Evolutionary conservation across 176 grass and related monocot species (phyloP), one percentile per base, ranked within the genome.

Genomic region (Secale cereale): DNA sequence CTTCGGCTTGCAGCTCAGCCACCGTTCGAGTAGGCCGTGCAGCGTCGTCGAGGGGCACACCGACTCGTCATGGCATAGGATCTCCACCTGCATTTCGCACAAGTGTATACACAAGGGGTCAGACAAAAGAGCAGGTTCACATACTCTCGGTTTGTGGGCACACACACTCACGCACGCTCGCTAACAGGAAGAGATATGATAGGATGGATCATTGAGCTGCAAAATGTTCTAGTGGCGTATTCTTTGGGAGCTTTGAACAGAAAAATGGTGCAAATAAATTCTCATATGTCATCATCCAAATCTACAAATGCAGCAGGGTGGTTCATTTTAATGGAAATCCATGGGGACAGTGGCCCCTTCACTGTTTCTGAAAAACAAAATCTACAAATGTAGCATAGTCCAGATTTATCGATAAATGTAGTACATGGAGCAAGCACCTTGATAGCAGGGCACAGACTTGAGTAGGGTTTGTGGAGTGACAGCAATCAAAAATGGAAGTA

Each of bases 31-130:
- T 35, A 99, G 88, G 31, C 69, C 78, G 0, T 78, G 86, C 48
- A 99, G 68, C 22, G 86, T 89, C 16, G 87, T 96, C 20, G 88
- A 74, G 3, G 94, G 88, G 86, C 71, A 81, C 82, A 99, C 68
- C 9, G 82, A 59, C 68, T 89, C 77, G 5, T 87, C 92, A n/a
- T 80, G 76, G 82, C 88, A 97, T 66, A 78, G 74, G 76, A 99
- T 86, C 79, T 92, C 91, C 54, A 99, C 88, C 97, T 99, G 81
- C 66, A 35, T 2, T 36, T 65, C 41, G 8, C 14, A 13, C 7
- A 29, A 48, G 71, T n/a, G 17, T 57, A 57, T 57, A 57, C 19
- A 22, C 19, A 70, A 27, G 39, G 39, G 22, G 50, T 88, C 65
- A 78, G 74, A 37, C 22, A 59, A 39, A 46, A 39, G 30, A 41